phyloP scores from a whole-genome alignment of 768 basidiomycete species.

The Dictyophora rubrovolvata region DNA sequence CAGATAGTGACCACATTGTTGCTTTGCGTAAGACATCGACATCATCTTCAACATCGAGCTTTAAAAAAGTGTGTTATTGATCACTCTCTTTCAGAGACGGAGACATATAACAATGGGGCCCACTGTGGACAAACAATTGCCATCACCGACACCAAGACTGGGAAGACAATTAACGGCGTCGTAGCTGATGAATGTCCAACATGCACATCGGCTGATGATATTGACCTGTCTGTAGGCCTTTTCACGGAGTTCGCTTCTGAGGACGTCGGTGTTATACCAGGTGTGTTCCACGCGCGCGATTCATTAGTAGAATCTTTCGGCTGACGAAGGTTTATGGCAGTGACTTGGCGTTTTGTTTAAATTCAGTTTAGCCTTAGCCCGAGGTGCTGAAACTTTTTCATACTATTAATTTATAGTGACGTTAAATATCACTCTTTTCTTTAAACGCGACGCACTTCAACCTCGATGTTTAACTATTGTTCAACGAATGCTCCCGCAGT shows the following conservation, averaged over 20 bases:
- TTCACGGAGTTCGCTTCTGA: background rate
- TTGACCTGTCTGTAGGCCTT: background rate
- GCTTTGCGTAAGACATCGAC: constrained; percentile 20
- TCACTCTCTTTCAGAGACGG: background rate
- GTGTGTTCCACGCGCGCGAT: background rate
- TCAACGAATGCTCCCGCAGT: too few species aligned
- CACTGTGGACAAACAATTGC: constrained; percentile 53
- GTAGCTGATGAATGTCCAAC: constrained; percentile 79
- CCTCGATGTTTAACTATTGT: too few species aligned
- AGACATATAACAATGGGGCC: background rate
- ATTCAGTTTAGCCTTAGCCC: background rate
- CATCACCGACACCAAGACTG: constrained; percentile 53
- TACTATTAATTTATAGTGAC: too few species aligned
- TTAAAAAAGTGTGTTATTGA: background rate
- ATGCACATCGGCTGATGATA: constrained; percentile 27
- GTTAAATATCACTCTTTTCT: too few species aligned
- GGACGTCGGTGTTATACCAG: background rate
- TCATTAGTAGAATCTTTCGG: background rate
- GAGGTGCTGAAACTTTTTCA: too few species aligned
- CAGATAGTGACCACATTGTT: constrained; percentile 36
- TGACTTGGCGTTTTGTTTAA: background rate
- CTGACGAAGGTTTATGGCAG: background rate
- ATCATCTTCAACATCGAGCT: too few species aligned
- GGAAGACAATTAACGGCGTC: constrained; percentile 46
- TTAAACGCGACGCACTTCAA: too few species aligned